Base-by-base conservation (phyloP, 2,329 filamentous ascomycete genomes). In the Sclerotinia spermophila region DNA sequence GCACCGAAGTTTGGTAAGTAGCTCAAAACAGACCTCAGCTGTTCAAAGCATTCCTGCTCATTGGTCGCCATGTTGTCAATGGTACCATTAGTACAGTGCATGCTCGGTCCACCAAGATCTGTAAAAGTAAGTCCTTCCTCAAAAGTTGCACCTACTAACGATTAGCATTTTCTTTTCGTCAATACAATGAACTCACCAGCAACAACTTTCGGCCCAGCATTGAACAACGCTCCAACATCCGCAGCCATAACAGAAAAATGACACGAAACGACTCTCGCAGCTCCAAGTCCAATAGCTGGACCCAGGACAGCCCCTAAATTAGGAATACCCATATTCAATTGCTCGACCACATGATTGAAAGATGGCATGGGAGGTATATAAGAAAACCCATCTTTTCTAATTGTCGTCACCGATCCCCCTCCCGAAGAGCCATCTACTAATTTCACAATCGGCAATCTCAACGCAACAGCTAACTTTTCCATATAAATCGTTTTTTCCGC, bases 191-290 rank as follows among this genome's bases (percentile, higher is more conserved):
- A 45, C 66, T 48, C 24, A 61, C 76, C 81, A 64, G 86, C 85
- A 27, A 90, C 88, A 0, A 90, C 87, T 72, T 86, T 85, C 0
- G 88, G 87, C 0, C 88, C 88, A 10, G 88, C 88, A 76, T 90
- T 90, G 76, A 90, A 89, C 35, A 90, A 76, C 1, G 83, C 82
- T 0, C 88, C 88, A 1, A 90, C 82, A 76, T 90, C 86, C 6
- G 81, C 86, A 4, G 88, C 87, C 88, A 90, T 90, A 45, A 90
- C 88, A 1, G 84, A 87, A 75, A 90, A 90, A 76, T 90, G 88
- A 60, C 87, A 89, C 2, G 84, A 83, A 1, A 88, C 86, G 0
- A 89, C 87, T 55, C 88, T 80, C 1, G 88, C 87, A 4, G 88
- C 87, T 11, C 88, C 88, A 2, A 90, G 80, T 0, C 88, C 88